These are phyloP conservation scores for Epichloe amarillans DNA, from an alignment of 2,329 filamentous ascomycete genomes.

Conservation along the genomic window DNA sequence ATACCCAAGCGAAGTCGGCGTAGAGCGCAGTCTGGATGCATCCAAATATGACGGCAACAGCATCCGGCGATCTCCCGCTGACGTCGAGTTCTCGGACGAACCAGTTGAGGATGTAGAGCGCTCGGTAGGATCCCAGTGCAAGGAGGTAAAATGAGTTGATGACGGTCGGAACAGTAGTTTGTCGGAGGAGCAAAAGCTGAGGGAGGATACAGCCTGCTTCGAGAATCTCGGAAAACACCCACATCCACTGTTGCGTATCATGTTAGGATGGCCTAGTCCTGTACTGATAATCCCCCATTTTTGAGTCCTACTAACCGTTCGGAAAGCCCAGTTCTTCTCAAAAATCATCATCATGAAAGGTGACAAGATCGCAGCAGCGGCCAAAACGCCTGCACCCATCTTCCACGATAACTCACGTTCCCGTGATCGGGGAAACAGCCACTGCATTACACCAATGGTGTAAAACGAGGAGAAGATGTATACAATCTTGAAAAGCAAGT, in stretches of 20 bases:
- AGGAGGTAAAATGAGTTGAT: constrained; percentile 95
- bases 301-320: constrained; percentile 24
- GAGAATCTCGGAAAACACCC: constrained; percentile 82
- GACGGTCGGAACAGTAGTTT: constrained; percentile 90
- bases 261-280: not conserved
- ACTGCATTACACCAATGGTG: constrained; percentile 78
- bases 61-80: constrained; percentile 46
- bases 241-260: constrained; percentile 49
- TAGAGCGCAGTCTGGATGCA: constrained; percentile 83
- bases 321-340: constrained; percentile 35
- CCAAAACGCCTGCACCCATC: constrained; percentile 57
- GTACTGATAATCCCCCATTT: not conserved
- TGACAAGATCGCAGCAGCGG: constrained; percentile 51
- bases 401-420: constrained; percentile 93
- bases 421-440: constrained; percentile 71
- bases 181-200: constrained; percentile 79
- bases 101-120: constrained; percentile 87
- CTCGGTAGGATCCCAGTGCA: constrained; percentile 75
- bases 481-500: constrained; percentile 76
- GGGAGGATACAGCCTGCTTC: constrained; percentile 85
- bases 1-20: constrained; percentile 92
- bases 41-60: constrained; percentile 72
- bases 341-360: constrained; percentile 64
- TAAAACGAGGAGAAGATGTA: constrained; percentile 78
- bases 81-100: constrained; percentile 53